Conservation (phyloP, 352 stramenopile genomes). For the Achlya hypogyna region DNA sequence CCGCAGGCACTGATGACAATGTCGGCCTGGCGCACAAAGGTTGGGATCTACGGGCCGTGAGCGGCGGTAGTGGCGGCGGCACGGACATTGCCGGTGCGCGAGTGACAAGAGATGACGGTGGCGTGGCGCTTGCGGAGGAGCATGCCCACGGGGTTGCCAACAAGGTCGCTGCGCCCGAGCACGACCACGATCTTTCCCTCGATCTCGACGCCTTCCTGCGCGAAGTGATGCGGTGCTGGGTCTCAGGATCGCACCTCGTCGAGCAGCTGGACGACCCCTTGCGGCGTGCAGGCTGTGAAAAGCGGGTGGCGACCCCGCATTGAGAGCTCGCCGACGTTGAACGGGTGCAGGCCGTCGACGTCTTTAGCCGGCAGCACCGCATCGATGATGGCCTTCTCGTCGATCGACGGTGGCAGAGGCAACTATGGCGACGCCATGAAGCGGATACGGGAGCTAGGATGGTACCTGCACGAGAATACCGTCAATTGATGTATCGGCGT, state of each 20-base stretch:
- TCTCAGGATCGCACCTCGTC: constrained; percentile 55
- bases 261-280: constrained; percentile 87
- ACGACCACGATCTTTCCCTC: constrained; percentile 94
- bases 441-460: not conserved
- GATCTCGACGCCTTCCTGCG: constrained; percentile 72
- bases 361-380: constrained; percentile 91
- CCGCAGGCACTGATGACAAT: constrained; percentile 95
- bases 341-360: constrained; percentile 97
- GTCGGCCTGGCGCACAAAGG: constrained; percentile 81
- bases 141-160: constrained; percentile 94
- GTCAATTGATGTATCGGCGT: constrained; percentile 63
- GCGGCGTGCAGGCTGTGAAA: constrained; percentile 73
- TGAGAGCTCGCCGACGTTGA: constrained; percentile 92
- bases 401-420: constrained; percentile 83
- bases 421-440: constrained; percentile 27
- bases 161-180: constrained; percentile 94
- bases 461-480: constrained; percentile 83
- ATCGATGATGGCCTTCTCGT: constrained; percentile 89
- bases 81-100: constrained; percentile 73
- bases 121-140: constrained; percentile 92
- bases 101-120: constrained; percentile 97
- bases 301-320: constrained; percentile 38
- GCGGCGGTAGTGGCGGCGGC: not conserved
- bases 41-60: constrained; percentile 26
- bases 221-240: constrained; percentile 26